Base-by-base conservation (phyloP, 2,329 filamentous ascomycete species). In the Dactylonectria estremocensis region DNA sequence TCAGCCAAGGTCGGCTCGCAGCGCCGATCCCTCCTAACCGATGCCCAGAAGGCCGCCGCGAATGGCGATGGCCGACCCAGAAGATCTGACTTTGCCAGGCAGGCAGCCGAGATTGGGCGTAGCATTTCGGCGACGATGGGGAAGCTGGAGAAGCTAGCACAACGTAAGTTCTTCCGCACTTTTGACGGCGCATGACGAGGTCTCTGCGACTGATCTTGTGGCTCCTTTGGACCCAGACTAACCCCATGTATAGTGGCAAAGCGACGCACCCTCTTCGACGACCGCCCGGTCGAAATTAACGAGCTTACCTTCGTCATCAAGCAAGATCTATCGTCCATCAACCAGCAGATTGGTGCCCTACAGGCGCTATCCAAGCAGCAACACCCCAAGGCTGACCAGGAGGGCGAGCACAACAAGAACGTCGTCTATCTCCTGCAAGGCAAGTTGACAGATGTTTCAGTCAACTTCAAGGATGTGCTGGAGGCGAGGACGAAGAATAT, bases 401-500 rank as follows among this genome's bases (percentile, higher is more conserved):
- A 97, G 81, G 95, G 95, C 74, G 95, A 98, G 79, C 97, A 99
- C 84, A 97, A 97, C 85, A 97, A 97, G 83, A 98, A 98, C 78
- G 96, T 98, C 35, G 93, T 98, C 3, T 91, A 97, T 69, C 87
- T 98, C 78, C 85, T 98, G 18, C 95, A 98, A 82, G 94, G 94
- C 69, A 96, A 96, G 78, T 86, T 98, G 46, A 95, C 95, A 45
- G 95, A 97, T 77, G 95, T 99, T 3, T 93, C 93, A 28, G 94
- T 92, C 69, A 97, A 95, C 80, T 98, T 99, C 88, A 98, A 98
- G 82, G 95, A 98, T 76, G 95, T 98, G 6, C 87, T 99, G 10
- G 96, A 99, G 80, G 93, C 97, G 48, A 91, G 96, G 66, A 98
- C 96, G 60, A 97, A 97, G 86, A 99, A 98, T 80, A 97, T 99